phyloP scores from a whole-genome alignment of 2,329 filamentous ascomycete genomes.

The Fusarium brevicatenulatum region DNA sequence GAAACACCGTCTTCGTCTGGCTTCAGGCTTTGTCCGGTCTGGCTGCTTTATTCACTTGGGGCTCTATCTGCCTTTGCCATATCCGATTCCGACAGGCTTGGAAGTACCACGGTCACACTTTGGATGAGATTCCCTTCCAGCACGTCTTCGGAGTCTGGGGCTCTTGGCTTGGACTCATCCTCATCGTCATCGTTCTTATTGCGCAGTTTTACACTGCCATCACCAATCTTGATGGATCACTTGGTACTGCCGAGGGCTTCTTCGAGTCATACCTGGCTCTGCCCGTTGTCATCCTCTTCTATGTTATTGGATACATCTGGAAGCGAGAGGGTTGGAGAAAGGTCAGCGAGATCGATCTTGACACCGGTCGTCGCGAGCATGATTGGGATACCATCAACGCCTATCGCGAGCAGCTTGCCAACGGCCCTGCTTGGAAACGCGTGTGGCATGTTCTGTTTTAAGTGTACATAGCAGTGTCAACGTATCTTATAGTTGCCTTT shows the following conservation, averaged over 20 bases:
- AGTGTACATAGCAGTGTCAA: not conserved
- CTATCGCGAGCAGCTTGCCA: conserved; percentile 56
- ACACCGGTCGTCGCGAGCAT: conserved; percentile 70
- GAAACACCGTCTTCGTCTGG: conserved; percentile 70
- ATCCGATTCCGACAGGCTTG: conserved; percentile 76
- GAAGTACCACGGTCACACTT: conserved; percentile 67
- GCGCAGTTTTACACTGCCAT: conserved; percentile 65
- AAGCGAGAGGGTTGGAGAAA: conserved; percentile 69
- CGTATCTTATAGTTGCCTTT: not conserved
- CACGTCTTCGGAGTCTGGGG: conserved; percentile 70
- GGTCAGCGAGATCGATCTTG: conserved; percentile 71
- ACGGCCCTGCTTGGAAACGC: conserved; percentile 58
- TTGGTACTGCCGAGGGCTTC: conserved; percentile 54
- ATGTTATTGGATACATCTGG: conserved; percentile 68
- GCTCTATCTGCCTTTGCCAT: conserved; percentile 73
- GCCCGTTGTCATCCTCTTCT: conserved; percentile 65
- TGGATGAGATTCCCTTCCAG: conserved; percentile 74
- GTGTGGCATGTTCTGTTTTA: conserved; percentile 46
- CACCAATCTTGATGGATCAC: conserved; percentile 47
- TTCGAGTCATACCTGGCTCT: conserved; percentile 65
- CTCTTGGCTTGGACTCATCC: conserved; percentile 69
- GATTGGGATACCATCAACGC: conserved; percentile 69
- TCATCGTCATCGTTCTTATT: conserved; percentile 66
- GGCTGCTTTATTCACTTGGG: conserved; percentile 75
- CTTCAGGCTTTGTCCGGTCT: conserved; percentile 72